Percentiles rank a stretch among this genome's conserved stretches.
These are phyloP conservation scores for Thelonectria olida DNA, from an alignment of 2,329 filamentous ascomycete genomes.

Conservation along the genomic window DNA sequence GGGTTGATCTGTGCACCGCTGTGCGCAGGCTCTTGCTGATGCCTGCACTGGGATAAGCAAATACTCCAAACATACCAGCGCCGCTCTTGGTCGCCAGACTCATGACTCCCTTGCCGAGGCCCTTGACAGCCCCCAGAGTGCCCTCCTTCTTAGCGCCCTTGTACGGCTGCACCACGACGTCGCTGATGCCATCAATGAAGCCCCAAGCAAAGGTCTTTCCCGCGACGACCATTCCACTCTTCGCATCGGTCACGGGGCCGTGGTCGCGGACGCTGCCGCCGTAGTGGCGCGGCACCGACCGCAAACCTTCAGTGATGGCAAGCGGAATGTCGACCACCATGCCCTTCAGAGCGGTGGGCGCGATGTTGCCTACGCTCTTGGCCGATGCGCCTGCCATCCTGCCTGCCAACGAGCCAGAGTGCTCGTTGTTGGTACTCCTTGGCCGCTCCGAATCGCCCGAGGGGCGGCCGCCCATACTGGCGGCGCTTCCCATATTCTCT, in stretches of 20 bases:
- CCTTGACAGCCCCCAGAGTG: conserved; percentile 13
- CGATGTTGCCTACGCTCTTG: conserved; percentile 9
- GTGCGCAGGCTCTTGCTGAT: too few species aligned
- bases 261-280: conserved; percentile 20
- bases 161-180: conserved; percentile 21
- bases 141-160: conserved; percentile 13
- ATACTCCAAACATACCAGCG: neutral
- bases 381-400: too few species aligned
- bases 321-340: conserved; percentile 19
- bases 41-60: too few species aligned
- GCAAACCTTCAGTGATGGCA: conserved; percentile 28
- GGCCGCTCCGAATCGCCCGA: too few species aligned
- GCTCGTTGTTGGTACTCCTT: too few species aligned
- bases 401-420: too few species aligned
- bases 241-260: conserved; percentile 14
- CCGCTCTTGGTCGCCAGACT: conserved; percentile 5
- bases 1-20: too few species aligned
- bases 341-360: conserved; percentile 22
- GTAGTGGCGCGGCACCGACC: conserved; percentile 15
- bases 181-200: conserved; percentile 17
- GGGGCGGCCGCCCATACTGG: too few species aligned
- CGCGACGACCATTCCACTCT: conserved; percentile 10
- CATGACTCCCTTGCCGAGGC: neutral
- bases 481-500: too few species aligned
- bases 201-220: conserved; percentile 16